Percentiles rank a stretch among this genome's conserved stretches.
Conservation (phyloP, 768 basidiomycete genomes). For the Macrocybe gigantea region DNA sequence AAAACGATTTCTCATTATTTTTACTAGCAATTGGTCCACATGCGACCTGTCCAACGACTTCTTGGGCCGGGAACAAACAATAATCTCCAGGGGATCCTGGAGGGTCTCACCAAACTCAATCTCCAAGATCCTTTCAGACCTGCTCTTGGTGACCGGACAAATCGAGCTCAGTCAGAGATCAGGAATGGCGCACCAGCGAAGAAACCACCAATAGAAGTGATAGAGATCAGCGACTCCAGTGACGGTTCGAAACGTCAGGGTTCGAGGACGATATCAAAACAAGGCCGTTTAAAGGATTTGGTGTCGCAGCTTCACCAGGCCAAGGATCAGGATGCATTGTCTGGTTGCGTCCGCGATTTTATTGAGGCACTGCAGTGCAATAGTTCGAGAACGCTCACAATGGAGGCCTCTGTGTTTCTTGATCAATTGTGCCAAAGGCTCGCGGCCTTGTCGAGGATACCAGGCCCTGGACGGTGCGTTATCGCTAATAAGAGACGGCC, state of each 20-base stretch:
- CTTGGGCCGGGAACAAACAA: conserved; percentile 1
- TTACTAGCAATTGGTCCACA: conserved; percentile 13
- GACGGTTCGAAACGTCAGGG: background rate
- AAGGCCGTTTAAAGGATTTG: conserved; percentile 42
- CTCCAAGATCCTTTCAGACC: conserved; percentile 34
- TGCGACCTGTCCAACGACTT: too few relatives aligned
- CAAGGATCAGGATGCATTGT: conserved; percentile 49
- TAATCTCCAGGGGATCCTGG: conserved; percentile 39
- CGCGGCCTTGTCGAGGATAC: conserved; percentile 57
- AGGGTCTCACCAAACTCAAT: conserved; percentile 53
- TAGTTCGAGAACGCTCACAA: conserved; percentile 60
- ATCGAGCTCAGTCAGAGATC: conserved; percentile 30
- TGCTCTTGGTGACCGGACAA: conserved; percentile 46
- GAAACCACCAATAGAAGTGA: conserved; percentile 20
- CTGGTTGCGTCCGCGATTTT: conserved; percentile 53
- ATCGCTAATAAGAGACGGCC: too few relatives aligned
- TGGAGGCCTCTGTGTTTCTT: conserved; percentile 66
- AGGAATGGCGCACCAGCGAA: conserved; percentile 12
- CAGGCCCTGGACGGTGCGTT: conserved; percentile 47
- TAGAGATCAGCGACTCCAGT: conserved; percentile 41
- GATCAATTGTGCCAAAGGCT: conserved; percentile 68
- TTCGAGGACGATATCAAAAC: conserved; percentile 38
- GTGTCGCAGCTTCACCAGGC: conserved; percentile 34
- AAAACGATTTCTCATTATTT: conserved; percentile 7
- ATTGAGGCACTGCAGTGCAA: conserved; percentile 57